Conservation (phyloP, 441 rosid species). For the Sinapis alba region DNA sequence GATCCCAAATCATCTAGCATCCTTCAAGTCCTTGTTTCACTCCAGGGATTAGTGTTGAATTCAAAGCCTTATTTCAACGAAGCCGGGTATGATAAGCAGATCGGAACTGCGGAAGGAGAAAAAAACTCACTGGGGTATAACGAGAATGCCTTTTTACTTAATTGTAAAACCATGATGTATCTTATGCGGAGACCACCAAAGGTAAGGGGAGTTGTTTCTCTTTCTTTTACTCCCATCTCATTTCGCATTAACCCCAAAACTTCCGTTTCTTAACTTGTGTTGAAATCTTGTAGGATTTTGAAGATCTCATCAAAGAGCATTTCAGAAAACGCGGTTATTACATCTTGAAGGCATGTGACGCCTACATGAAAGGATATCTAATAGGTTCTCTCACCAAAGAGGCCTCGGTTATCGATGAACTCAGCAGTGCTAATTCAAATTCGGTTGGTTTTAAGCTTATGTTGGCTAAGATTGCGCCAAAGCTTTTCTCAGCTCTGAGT, state of each 20-base stretch:
- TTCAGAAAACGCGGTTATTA: slow-evolving; percentile 79
- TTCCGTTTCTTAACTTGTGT: not conserved
- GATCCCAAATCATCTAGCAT: slow-evolving; percentile 92
- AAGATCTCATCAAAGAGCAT: slow-evolving; percentile 75
- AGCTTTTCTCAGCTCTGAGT: slow-evolving; percentile 61
- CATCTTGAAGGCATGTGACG: slow-evolving; percentile 90
- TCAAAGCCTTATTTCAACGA: slow-evolving; percentile 97
- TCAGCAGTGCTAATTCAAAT: slow-evolving; percentile 56
- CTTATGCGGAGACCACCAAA: slow-evolving; percentile 91
- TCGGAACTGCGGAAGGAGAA: slow-evolving; percentile 98
- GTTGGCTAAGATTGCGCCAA: slow-evolving; percentile 83
- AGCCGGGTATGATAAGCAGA: slow-evolving; percentile 97
- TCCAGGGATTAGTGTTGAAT: slow-evolving; percentile 95
- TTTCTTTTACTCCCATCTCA: slow-evolving; percentile 3
- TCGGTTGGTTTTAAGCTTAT: slow-evolving; percentile 96
- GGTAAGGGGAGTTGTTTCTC: slow-evolving; percentile 47
- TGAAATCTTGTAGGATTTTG: slow-evolving; percentile 67
- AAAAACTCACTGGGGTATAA: slow-evolving; percentile 93
- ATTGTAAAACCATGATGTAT: slow-evolving; percentile 94
- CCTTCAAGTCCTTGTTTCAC: slow-evolving; percentile 97
- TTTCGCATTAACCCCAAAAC: slow-evolving; percentile 1
- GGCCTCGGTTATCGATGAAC: slow-evolving; percentile 50
- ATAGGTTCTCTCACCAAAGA: slow-evolving; percentile 83
- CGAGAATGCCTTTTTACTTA: slow-evolving; percentile 88
- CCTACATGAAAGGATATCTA: slow-evolving; percentile 88